Evolutionary conservation across 169 alveolate species (phyloP).

Genomic region (Cryptosporidium tyzzeri): DNA sequence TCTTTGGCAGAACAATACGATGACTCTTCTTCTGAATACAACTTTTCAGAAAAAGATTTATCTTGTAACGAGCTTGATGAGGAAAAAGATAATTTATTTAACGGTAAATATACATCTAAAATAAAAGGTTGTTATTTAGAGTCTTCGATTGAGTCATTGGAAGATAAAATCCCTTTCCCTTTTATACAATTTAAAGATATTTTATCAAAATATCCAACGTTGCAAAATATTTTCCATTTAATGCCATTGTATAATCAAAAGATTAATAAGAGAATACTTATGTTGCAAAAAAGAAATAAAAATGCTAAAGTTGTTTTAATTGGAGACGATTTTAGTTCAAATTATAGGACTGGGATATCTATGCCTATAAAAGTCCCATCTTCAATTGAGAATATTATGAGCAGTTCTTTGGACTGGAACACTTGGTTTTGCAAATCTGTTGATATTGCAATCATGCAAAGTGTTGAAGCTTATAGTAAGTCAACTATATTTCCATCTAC

Average conservation of each 20-base stretch:
- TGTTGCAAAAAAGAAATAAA: constrained; percentile 39
- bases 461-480: constrained; percentile 57
- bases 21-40: constrained; percentile 58
- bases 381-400: constrained; percentile 26
- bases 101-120: constrained; percentile 40
- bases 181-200: constrained; percentile 64
- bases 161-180: constrained; percentile 43
- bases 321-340: constrained; percentile 64
- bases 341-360: constrained; percentile 60
- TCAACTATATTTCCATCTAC: constrained; percentile 25
- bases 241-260: constrained; percentile 56
- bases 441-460: constrained; percentile 70
- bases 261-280: constrained; percentile 15
- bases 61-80: constrained; percentile 22
- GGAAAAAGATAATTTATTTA: constrained; percentile 36
- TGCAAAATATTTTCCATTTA: constrained; percentile 26
- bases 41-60: constrained; percentile 13
- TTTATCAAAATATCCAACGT: constrained; percentile 2
- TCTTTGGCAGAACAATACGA: constrained; percentile 61
- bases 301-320: constrained; percentile 27
- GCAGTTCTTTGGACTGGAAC: constrained; percentile 49
- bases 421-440: constrained; percentile 62
- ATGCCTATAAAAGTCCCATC: constrained; percentile 45
- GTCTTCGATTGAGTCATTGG: constrained; percentile 46
- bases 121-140: constrained; percentile 65